Conservation (phyloP, 2,329 filamentous ascomycete genomes). For the Akanthomyces muscarius region DNA sequence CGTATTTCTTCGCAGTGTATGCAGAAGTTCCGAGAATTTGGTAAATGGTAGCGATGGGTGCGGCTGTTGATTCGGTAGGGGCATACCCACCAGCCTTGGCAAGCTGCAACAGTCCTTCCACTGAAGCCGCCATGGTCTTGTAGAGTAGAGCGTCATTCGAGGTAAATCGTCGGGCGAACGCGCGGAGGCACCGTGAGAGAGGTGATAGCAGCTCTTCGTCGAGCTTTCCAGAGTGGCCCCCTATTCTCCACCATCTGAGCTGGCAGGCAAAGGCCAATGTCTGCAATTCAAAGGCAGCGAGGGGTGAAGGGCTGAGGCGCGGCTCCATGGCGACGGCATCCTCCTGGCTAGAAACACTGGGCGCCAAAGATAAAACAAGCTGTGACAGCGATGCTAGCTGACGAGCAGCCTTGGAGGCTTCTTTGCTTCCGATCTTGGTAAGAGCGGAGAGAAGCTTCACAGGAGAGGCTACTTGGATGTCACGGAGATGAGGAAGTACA, state of each 20-base stretch:
- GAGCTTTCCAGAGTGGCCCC: slow-evolving; percentile 54
- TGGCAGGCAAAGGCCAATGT: slow-evolving; percentile 57
- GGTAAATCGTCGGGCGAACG: slow-evolving; percentile 53
- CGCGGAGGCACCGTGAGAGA: slow-evolving; percentile 57
- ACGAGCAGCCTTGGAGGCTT: slow-evolving; percentile 55
- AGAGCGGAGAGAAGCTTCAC: slow-evolving; percentile 51
- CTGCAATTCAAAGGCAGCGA: slow-evolving; percentile 59
- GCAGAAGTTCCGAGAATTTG: slow-evolving; percentile 50
- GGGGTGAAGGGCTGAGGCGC: slow-evolving; percentile 53
- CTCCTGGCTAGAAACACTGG: slow-evolving; percentile 60
- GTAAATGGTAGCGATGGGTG: slow-evolving; percentile 45
- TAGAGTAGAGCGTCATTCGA: slow-evolving; percentile 37
- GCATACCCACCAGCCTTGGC: slow-evolving; percentile 33
- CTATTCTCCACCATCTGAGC: slow-evolving; percentile 62
- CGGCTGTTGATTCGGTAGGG: slow-evolving; percentile 35
- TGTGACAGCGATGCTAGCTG: slow-evolving; percentile 66
- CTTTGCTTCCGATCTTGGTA: slow-evolving; percentile 39
- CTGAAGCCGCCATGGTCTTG: slow-evolving; percentile 30
- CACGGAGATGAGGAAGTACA: slow-evolving; percentile 51
- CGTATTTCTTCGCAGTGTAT: slow-evolving; percentile 41
- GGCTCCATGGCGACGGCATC: slow-evolving; percentile 54
- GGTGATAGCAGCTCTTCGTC: slow-evolving; percentile 64
- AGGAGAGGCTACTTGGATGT: slow-evolving; percentile 52
- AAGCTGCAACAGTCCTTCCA: slow-evolving; percentile 29
- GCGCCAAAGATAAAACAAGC: slow-evolving; percentile 60